Evolutionary conservation across 106 monocot genomes (phyloP), one percentile per base, ranked within the genome.

Genomic region (Allium cepa): DNA sequence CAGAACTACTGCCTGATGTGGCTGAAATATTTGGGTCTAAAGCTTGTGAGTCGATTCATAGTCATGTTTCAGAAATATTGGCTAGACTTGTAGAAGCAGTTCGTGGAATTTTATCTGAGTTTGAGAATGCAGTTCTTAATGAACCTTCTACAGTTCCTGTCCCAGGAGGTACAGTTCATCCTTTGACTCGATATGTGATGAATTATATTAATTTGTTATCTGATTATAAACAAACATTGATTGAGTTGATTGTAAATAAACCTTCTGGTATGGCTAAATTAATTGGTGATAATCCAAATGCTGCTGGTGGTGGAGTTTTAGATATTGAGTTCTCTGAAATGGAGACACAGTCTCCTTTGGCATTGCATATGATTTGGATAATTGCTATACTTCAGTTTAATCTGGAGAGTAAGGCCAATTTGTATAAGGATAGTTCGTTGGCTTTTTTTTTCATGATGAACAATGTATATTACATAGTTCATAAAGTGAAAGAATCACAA

Each of bases 101-200:
- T 6, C 73, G 97, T 3, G 97, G 97, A 26, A 99, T 89, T 17
- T 79, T 99, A 12, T 89, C 89, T 0, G 92, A 99, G 79, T 99
- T 99, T 56, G 97, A 99, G 84, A 88, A 74, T 55, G 89, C 89
- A 36, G 89, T 99, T 18, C 77, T 82, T 16, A 78, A 66, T 7
- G 92, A 99, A 26, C 78, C 84, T 4, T 82, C 89, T 6, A 75
- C 49, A 50, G 72, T 78, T 9, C 87, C 84, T 0, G 87, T 92
- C n/a, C 97, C 86, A 18, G 92, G 89, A 14, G 97, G 97, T 8
- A 92, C 97, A 1, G 64, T 99, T 27, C 97, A 99, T 62, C 97
- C 97, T 1, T 72, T 99, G 13, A 90, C 97, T 10, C 77, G 92
- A 2, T 99, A 99, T 63, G 97, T 99, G 59, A 99, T 99, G 97